phyloP scores from a whole-genome alignment of 208 protist genomes.

The Trypanosoma melophagium region DNA sequence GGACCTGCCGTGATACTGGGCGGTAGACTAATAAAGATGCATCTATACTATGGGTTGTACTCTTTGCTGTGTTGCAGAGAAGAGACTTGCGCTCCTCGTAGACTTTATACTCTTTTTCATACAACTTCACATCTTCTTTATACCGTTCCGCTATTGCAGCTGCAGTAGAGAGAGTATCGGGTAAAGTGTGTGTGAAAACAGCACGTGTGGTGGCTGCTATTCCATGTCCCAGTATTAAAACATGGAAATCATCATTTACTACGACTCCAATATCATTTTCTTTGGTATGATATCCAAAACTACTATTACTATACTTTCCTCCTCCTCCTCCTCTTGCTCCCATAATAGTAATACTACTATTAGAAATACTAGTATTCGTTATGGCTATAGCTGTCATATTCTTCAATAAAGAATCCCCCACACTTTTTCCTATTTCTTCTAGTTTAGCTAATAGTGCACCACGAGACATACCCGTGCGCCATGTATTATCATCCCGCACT shows the following conservation, averaged over 20 bases:
- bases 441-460: conserved; percentile 17
- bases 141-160: neutral
- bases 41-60: too few relatives aligned
- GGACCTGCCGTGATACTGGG: too few relatives aligned
- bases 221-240: conserved; percentile 7
- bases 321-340: conserved; percentile 12
- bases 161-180: neutral
- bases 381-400: too few relatives aligned
- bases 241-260: conserved; percentile 7
- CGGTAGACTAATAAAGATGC: too few relatives aligned
- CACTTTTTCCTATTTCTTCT: neutral
- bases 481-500: neutral
- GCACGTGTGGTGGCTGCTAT: conserved; percentile 16
- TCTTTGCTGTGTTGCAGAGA: too few relatives aligned
- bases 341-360: neutral
- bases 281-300: neutral
- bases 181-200: conserved; percentile 1
- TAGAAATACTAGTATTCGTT: neutral
- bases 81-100: conserved; percentile 1
- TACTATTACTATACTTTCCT: conserved; percentile 4
- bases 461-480: conserved; percentile 28
- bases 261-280: neutral
- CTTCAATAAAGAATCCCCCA: too few relatives aligned
- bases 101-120: conserved; percentile 2
- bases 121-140: conserved; percentile 1